Base-by-base conservation (phyloP, 2,329 filamentous ascomycete species). In the Seiridium cupressi region DNA sequence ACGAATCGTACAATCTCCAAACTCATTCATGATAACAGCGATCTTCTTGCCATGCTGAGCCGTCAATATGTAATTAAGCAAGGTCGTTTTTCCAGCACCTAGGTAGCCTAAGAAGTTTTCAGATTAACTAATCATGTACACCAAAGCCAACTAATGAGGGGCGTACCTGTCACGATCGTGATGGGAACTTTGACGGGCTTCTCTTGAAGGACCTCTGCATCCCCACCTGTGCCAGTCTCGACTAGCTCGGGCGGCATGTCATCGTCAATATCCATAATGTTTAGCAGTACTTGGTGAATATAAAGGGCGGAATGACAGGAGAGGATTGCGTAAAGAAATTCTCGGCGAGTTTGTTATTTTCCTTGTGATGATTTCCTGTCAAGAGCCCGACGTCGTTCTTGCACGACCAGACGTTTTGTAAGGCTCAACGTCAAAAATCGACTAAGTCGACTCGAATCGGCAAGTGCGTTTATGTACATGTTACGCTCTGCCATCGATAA, bases 11-110 rank as follows among this genome's bases (percentile, higher is more conserved):
- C 89, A 92, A 69, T 93, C 89, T 60, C 91, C 91, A 73, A 93
- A 93, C 76, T 93, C 91, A 75, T 99, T 99, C 79, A 99, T 86
- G 60, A 99, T 98, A 11, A 99, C 95, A 9, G 95, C 95, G 73
- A 99, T 95, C 71, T 93, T 97, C 82, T 98, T 98, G 74, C 94
- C 94, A 82, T 99, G 95, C 62, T 94, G 89, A 60, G 93, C 93
- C 35, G 90, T 96, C 57, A 99, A 81, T 63, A 99, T 98, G 74
- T 98, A 97, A 74, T 99, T 98, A 61, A 99, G 81, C 36, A 98
- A 77, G 0, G 94, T 98, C 0, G 94, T 98, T 76, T 99, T 99
- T 18, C 95, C 95, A 7, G 95, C 92, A 18, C 95, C 95, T 3
- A 99, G 84, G 71, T 99, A 99, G 3, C 95, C 92, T 95, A 63